phyloP scores from a whole-genome alignment of 805 yeast genomes.

The Barnettozyma wickerhamii region DNA sequence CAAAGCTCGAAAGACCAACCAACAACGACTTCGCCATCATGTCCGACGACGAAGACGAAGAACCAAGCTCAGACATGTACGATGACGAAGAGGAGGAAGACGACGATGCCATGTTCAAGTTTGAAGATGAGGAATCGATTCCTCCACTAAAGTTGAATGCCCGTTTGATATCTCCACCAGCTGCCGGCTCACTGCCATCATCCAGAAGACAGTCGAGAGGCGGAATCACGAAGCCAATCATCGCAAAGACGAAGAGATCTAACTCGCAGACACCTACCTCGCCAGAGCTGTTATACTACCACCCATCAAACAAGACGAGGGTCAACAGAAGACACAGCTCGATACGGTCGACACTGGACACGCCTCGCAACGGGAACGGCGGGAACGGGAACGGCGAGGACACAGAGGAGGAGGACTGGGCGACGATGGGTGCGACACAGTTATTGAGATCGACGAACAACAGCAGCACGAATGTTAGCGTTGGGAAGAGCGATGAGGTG shows the following conservation, averaged over 20 bases:
- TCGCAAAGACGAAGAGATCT: slow-evolving; percentile 26
- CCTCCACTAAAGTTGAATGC: slow-evolving; percentile 24
- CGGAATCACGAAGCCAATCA: slow-evolving; percentile 24
- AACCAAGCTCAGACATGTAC: slow-evolving; percentile 27
- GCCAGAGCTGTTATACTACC: slow-evolving; percentile 21
- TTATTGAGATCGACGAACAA: slow-evolving; percentile 36
- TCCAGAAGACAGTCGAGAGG: slow-evolving; percentile 19
- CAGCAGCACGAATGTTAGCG: slow-evolving; percentile 3
- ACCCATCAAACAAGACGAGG: slow-evolving; percentile 11
- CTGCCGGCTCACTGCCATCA: slow-evolving; percentile 10
- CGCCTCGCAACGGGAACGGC: slow-evolving; percentile 22
- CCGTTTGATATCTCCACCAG: slow-evolving; percentile 22
- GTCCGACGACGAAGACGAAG: slow-evolving; percentile 31
- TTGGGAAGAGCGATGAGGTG: slow-evolving; percentile 7
- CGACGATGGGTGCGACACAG: slow-evolving; percentile 74
- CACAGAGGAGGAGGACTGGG: slow-evolving; percentile 99
- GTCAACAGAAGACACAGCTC: slow-evolving; percentile 24
- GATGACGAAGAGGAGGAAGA: slow-evolving; percentile 35
- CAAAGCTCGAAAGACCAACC: slow-evolving; percentile 27
- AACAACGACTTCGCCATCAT: slow-evolving; percentile 30
- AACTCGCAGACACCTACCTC: slow-evolving; percentile 34
- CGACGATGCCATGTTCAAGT: slow-evolving; percentile 25
- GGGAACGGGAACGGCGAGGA: slow-evolving; percentile 32
- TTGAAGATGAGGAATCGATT: slow-evolving; percentile 34
- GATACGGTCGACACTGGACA: slow-evolving; percentile 38